Evolutionary conservation across 345 rosid genomes (phyloP), one percentile per base, ranked within the genome.

Genomic region (Triadica sebifera): DNA sequence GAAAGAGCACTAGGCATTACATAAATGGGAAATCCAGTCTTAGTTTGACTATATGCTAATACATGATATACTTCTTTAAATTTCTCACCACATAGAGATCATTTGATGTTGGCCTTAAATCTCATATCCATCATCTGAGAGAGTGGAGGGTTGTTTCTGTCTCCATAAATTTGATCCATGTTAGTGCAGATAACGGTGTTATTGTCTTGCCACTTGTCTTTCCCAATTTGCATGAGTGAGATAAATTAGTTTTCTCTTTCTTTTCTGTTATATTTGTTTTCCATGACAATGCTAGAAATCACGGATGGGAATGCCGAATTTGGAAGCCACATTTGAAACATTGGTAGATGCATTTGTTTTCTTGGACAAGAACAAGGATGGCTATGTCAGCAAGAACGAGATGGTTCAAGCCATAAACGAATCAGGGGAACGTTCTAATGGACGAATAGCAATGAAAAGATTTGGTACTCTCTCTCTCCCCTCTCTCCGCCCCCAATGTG

Each of bases 371-470:
- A 89, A 91, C 86, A 93, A 88, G 78, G 97, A 95, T 69, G 96
- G 97, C 11, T 83, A 83, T 57, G 99, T 93, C 46, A 91, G 97
- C 90, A 92, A 87, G 77, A 85, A 56, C 74, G 99, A 95, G 93
- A 88, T 91, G 99, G 84, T 89, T 74, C 83, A 83, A 62, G 98
- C 98, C 76, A 85, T 90, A 72, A 88, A 89, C 74, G 98, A 95
- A 79, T 87, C 96, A 8, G 98, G 99, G 70, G 98, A 95, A 59
- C 91, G 94, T 39, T 90, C 99, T 6, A 86, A 97, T 0, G 96
- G 98, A 56, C 82, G 86, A 61, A 91, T 93, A 75, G 99, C 94
- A 73, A 77, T 89, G 92, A 91, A 91, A 81, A 89, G 98, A 95
- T 93, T 93, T 77, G 98, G 99, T 94, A 74, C n/a, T 64, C 67